Percentiles rank a stretch among this genome's conserved stretches.
Conservation (phyloP, 345 rosid species). For the Fremontodendron californicum region DNA sequence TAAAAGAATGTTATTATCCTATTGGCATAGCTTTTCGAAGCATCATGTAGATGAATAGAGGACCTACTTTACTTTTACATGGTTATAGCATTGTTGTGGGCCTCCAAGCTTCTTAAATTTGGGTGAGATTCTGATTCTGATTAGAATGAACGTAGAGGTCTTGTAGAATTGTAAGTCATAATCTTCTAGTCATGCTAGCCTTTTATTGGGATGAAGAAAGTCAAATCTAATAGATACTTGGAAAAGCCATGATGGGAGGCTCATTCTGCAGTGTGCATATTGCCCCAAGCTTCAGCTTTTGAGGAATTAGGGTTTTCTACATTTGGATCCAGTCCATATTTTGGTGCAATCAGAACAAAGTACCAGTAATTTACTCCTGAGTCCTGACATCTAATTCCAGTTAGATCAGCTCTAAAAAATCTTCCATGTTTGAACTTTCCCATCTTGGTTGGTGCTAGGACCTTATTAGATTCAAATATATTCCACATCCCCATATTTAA, state of each 20-base stretch:
- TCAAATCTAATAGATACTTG: neutral
- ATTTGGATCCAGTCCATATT: neutral
- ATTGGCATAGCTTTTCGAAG: neutral
- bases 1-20: neutral
- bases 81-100: neutral
- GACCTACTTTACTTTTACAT: neutral
- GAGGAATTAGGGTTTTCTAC: neutral
- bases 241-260: neutral
- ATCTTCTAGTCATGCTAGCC: neutral
- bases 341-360: neutral
- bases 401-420: neutral
- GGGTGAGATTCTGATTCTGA: neutral
- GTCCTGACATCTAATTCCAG: neutral
- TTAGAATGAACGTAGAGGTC: neutral
- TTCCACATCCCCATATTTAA: neutral
- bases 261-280: neutral
- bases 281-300: neutral
- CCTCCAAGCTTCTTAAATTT: neutral
- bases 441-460: neutral
- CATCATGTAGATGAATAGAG: neutral
- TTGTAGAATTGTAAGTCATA: neutral
- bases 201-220: neutral
- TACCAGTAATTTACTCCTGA: neutral
- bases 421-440: neutral
- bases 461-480: neutral